A percentile compares a stretch with the other conserved stretches of the same genome.
Evolutionary conservation across 257 asterid genomes (phyloP).

Genomic region (Nicotiana noctiflora): DNA sequence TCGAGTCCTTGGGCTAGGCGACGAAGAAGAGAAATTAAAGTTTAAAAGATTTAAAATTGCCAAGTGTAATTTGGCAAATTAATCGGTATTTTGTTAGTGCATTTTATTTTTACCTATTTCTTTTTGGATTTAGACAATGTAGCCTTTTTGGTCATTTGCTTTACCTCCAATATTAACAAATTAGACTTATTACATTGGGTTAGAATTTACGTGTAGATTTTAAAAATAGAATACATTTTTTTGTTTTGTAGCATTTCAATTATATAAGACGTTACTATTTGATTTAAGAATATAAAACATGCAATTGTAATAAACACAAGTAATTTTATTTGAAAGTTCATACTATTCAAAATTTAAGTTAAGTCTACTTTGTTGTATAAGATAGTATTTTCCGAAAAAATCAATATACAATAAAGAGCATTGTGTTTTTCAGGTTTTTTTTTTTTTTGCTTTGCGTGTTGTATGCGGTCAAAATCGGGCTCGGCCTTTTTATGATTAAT

Average conservation of each 20-base stretch:
- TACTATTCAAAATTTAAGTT: neutral
- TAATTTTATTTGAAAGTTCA: neutral
- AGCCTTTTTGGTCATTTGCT: neutral
- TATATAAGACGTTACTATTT: neutral
- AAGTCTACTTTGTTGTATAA: neutral
- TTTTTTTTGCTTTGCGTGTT: neutral
- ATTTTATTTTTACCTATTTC: neutral
- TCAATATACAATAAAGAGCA: neutral
- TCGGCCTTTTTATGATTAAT: no score
- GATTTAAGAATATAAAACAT: neutral
- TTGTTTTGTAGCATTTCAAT: neutral
- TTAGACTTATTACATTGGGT: no score
- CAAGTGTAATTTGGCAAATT: neutral
- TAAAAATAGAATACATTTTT: neutral
- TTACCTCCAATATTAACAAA: neutral
- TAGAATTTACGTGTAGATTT: neutral
- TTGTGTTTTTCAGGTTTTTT: neutral
- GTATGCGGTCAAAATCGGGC: no score
- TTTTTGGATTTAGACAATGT: neutral
- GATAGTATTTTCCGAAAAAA: neutral
- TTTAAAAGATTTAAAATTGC: neutral
- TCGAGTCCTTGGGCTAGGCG: slow-evolving; percentile 4
- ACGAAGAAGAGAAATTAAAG: neutral
- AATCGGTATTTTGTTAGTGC: neutral
- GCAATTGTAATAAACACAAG: neutral